Percentiles rank a stretch among this genome's conserved stretches.
These are phyloP conservation scores for Pleurozium schreberi DNA, from an alignment of 225 moss, liverwort and hornwort genomes.

Conservation along the genomic window DNA sequence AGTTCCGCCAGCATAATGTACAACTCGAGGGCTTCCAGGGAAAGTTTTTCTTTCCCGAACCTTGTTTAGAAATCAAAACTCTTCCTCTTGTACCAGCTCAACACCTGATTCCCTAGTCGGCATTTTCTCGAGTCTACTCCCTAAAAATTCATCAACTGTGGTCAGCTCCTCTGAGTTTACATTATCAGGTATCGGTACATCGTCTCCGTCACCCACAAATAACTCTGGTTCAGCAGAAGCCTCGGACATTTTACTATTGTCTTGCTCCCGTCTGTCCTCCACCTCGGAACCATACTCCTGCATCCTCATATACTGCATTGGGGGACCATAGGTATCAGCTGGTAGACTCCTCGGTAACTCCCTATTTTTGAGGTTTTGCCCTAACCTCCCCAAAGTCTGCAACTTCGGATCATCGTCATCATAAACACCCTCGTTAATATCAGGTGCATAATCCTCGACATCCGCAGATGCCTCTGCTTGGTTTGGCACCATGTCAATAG, in stretches of 20 bases:
- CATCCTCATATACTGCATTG: slow-evolving; percentile 26
- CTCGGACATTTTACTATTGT: not conserved
- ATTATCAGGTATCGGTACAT: not conserved
- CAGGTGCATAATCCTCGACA: not conserved
- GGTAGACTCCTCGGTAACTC: slow-evolving; percentile 12
- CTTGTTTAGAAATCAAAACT: slow-evolving; percentile 1
- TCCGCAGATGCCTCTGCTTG: slow-evolving; percentile 3
- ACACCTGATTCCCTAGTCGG: slow-evolving; percentile 5
- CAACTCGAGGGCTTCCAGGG: not conserved
- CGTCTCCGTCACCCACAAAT: not conserved
- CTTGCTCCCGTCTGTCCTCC: slow-evolving; percentile 7
- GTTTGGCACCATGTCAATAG: not conserved
- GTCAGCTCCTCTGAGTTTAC: slow-evolving; percentile 1
- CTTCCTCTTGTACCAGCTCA: slow-evolving; percentile 23
- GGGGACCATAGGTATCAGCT: slow-evolving; percentile 17
- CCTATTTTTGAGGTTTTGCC: not conserved
- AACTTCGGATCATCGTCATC: slow-evolving; percentile 17
- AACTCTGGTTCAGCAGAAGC: not conserved
- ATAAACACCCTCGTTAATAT: not conserved
- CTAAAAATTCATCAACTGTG: slow-evolving; percentile 14
- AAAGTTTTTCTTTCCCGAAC: not conserved
- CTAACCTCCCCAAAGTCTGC: not conserved
- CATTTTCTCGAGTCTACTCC: slow-evolving; percentile 1
- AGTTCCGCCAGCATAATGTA: not conserved
- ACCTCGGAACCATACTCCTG: slow-evolving; percentile 19